Conservation (phyloP, 805 yeast genomes). For the Hermanozyma aechmeae region DNA sequence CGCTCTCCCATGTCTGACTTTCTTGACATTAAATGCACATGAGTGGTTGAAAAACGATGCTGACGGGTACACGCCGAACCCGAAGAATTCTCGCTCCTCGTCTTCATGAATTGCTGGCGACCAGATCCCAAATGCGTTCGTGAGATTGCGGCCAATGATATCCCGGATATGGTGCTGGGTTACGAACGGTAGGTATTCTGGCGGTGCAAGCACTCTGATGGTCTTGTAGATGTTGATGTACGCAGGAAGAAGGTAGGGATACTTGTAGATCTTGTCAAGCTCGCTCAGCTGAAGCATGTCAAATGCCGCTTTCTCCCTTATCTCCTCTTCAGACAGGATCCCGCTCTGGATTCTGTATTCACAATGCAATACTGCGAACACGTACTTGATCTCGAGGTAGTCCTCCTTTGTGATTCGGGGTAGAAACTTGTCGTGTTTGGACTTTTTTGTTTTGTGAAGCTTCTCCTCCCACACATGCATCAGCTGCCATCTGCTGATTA, state of each 20-base stretch:
- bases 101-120: slow-evolving; percentile 25
- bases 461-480: slow-evolving; percentile 28
- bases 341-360: slow-evolving; percentile 12
- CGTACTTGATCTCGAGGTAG: slow-evolving; percentile 41
- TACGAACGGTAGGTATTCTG: slow-evolving; percentile 22
- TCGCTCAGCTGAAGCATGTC: slow-evolving; percentile 44
- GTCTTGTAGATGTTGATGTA: slow-evolving; percentile 41
- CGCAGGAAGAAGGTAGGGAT: slow-evolving; percentile 39
- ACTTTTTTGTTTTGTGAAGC: slow-evolving; percentile 20
- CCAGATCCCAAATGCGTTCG: slow-evolving; percentile 68
- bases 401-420: slow-evolving; percentile 46
- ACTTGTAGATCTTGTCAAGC: slow-evolving; percentile 31
- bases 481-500: slow-evolving; percentile 26
- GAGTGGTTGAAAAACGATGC: slow-evolving; percentile 66
- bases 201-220: slow-evolving; percentile 30
- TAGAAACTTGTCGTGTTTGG: slow-evolving; percentile 19
- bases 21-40: slow-evolving; percentile 50
- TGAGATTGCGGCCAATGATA: slow-evolving; percentile 50
- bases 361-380: slow-evolving; percentile 16
- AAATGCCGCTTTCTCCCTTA: slow-evolving; percentile 14
- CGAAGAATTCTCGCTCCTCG: slow-evolving; percentile 47
- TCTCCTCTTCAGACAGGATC: slow-evolving; percentile 16
- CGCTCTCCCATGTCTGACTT: slow-evolving; percentile 22
- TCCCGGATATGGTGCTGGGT: slow-evolving; percentile 32
- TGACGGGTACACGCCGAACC: slow-evolving; percentile 50